Evolutionary conservation across 2,329 filamentous ascomycete genomes (phyloP), one percentile per base, ranked within the genome.

Genomic region (Tolypocladium ophioglossoides): DNA sequence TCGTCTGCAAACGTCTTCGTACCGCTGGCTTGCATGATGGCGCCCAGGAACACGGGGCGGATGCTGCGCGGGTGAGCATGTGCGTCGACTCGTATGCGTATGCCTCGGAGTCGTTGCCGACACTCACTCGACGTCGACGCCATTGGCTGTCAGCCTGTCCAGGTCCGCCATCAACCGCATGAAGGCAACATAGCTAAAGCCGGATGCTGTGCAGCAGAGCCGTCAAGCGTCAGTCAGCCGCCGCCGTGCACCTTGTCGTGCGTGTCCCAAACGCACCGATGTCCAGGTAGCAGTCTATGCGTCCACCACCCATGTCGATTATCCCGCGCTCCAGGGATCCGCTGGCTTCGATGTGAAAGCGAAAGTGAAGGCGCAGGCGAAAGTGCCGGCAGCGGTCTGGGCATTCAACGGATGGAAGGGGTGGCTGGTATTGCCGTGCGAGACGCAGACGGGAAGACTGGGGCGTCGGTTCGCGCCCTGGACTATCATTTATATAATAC

Each of bases 21-120:
- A n/a, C n/a, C 81, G 47, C 78, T 78, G 22, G 73, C 76, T 38
- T 74, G 72, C 64, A 84, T 87, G 63, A 89, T 80, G 48, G 78
- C 85, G 30, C 82, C 84, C 16, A 92, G 75, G 63, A 91, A 85
- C 52, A 91, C 76, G 16, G 89, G 89, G 58, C 86, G 77, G 61
- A 87, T 80, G 51, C 85, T 89, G 58, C 32, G 46, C 2, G 22
- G 9, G 4, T 46, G 38, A 38, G 57, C 47, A 3, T 20, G 40
- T 35, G 24, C 52, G 32, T 37, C 24, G 20, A 37, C 24, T 38
- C 22, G 38, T 27, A 27, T 27, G 27, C 3, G 27, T 27, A 27
- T 27, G 27, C 27, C 27, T 27, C 27, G 3, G 27, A 6, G 27
- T 6, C 6, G 20, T 3, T n/a, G 41, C 41, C 7, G 22, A 8